Conservation (phyloP, 2,329 filamentous ascomycete genomes). For the Allantophomopsis lycopodina region DNA sequence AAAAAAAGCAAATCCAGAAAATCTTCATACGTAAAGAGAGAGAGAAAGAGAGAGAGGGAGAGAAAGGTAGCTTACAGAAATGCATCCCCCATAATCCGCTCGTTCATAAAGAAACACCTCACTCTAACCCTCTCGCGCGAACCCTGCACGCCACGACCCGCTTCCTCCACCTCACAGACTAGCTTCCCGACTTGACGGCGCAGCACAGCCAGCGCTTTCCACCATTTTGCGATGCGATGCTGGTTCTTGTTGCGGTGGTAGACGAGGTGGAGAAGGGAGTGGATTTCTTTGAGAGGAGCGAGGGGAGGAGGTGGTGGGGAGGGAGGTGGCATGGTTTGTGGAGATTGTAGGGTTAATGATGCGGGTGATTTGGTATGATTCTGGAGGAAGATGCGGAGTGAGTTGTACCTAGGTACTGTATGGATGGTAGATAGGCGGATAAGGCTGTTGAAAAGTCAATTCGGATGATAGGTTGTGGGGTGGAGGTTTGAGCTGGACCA, state of each 20-base stretch:
- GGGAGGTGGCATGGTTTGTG: too few relatives aligned
- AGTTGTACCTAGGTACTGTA: too few relatives aligned
- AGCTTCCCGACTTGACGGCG: conserved; percentile 51
- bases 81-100: conserved; percentile 24
- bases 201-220: conserved; percentile 57
- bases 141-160: conserved; percentile 7
- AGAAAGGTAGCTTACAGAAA: conserved; percentile 34
- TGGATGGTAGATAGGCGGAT: too few relatives aligned
- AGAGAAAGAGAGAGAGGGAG: not conserved
- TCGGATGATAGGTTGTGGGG: too few relatives aligned
- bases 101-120: conserved; percentile 23
- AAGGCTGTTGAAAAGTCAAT: too few relatives aligned
- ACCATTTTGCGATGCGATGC: conserved; percentile 73
- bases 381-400: too few relatives aligned
- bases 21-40: not conserved
- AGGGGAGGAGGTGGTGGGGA: too few relatives aligned
- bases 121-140: conserved; percentile 1
- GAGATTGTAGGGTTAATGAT: too few relatives aligned
- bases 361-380: too few relatives aligned
- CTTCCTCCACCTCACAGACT: conserved; percentile 19
- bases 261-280: conserved; percentile 52
- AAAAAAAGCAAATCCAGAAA: not conserved
- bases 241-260: conserved; percentile 85
- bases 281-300: not conserved
- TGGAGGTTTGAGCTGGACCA: too few relatives aligned